A percentile compares a stretch with the other conserved stretches of the same genome.
Conservation (phyloP, 352 stramenopile genomes). For the Pythium vanterpoolii region DNA sequence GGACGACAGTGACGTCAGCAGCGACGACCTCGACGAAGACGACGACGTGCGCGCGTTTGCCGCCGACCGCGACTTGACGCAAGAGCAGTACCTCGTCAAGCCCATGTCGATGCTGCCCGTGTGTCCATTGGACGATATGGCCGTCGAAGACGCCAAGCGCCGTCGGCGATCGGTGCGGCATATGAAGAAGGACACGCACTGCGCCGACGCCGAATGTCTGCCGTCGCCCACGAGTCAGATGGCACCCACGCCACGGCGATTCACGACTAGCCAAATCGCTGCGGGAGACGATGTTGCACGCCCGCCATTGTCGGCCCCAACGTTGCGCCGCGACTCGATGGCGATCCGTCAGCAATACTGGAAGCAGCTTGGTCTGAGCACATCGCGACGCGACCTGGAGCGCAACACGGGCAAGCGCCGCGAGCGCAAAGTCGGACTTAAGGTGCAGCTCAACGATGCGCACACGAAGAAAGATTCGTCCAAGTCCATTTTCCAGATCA, state of each 20-base stretch:
- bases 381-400: constrained; percentile 78
- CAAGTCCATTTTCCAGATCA: constrained; percentile 79
- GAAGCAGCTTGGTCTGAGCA: constrained; percentile 79
- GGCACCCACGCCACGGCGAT: constrained; percentile 13
- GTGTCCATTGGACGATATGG: constrained; percentile 72
- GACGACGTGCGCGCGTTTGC: constrained; percentile 30
- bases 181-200: constrained; percentile 39
- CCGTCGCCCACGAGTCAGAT: constrained; percentile 42
- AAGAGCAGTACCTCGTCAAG: constrained; percentile 50
- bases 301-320: constrained; percentile 22
- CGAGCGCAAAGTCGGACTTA: constrained; percentile 64
- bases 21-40: constrained; percentile 28
- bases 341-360: constrained; percentile 85
- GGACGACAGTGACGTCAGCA: constrained; percentile 28
- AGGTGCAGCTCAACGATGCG: constrained; percentile 74
- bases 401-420: constrained; percentile 65
- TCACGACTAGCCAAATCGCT: constrained; percentile 12
- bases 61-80: constrained; percentile 18
- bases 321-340: constrained; percentile 75
- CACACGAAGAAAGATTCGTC: constrained; percentile 33
- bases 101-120: constrained; percentile 72
- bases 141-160: constrained; percentile 74
- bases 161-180: constrained; percentile 43
- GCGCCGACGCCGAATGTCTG: constrained; percentile 57
- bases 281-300: constrained; percentile 15